Evolutionary conservation across 306 rosid genomes (phyloP).

Genomic region (Corylus americana): DNA sequence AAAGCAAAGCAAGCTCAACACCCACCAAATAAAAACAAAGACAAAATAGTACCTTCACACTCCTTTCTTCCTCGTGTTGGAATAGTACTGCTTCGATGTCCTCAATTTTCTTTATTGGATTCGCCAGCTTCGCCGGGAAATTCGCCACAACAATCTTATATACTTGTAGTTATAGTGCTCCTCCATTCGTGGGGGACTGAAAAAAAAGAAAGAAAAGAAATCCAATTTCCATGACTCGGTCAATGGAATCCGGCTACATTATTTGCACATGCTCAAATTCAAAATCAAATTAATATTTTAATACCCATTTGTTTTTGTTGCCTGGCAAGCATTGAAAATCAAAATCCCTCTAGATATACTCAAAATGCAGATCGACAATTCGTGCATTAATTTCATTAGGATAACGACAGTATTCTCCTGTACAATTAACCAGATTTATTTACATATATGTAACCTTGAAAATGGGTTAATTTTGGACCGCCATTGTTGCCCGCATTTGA

Average conservation of each 20-base stretch:
- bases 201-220: conserved; percentile 7
- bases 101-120: conserved; percentile 17
- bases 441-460: no score
- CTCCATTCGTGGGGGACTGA: conserved; percentile 30
- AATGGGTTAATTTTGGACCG: no score
- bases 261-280: conserved; percentile 20
- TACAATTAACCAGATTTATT: no score
- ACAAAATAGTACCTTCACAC: not conserved
- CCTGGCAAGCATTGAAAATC: no score
- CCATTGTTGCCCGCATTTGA: no score
- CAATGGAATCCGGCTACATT: not conserved
- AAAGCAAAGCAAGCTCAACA: not conserved
- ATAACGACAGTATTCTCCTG: not conserved
- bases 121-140: conserved; percentile 26
- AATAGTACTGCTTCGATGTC: conserved; percentile 14
- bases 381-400: not conserved
- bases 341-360: no score
- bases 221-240: conserved; percentile 6
- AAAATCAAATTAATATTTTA: not conserved
- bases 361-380: not conserved
- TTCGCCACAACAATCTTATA: not conserved
- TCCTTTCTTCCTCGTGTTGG: not conserved
- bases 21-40: not conserved
- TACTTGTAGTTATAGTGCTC: not conserved
- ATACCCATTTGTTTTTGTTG: not conserved